Evolutionary conservation across 768 basidiomycete genomes (phyloP), one percentile per base, ranked within the genome.

Genomic region (Mycena galopus): DNA sequence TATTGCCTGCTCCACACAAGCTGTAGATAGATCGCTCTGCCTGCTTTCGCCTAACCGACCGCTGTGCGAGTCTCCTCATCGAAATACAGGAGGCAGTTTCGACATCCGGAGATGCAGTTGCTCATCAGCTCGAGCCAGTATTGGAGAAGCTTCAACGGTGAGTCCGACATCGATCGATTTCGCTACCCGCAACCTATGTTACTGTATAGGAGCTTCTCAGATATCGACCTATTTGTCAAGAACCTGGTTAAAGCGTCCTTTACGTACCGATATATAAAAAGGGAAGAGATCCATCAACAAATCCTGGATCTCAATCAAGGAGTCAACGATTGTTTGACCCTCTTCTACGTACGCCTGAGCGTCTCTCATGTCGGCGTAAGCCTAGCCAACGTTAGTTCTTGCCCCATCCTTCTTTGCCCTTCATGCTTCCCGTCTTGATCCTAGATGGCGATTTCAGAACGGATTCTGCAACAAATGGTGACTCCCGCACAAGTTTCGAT

Each of bases 1-100:
- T 8, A 21, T 33, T 51, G 21, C 57, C 9, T 33, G 2, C n/a
- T 32, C 3, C 3, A 16, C 42, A 55, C 5, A 11, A 4, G 6
- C 23, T 37, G 35, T 73, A 94, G 93, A 89, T 88, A 73, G 94
- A 94, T 72, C 86, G 91, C 21, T 81, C 91, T 16, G 87, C 88
- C 1, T 93, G 92, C 75, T 84, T 94, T 32, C 90, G 92, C 12
- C 85, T 95, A 10, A 92, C 92, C 0, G 90, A 93, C 74, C 89
- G 92, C 30, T 94, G 93, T 72, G 93, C 93, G 0, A 88, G 88
- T 17, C 87, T 92, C 21, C 85, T 94, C 3, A 80, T 90, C n/a
- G 87, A 88, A 14, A 87, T 95, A 7, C 86, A 89, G 0, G 86
- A 88, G 35, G 92, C 93, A 67, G 84, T 94, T 1, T 75, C 83